phyloP scores from a whole-genome alignment of 2,329 filamentous ascomycete species.

The Fusarium stilboides region DNA sequence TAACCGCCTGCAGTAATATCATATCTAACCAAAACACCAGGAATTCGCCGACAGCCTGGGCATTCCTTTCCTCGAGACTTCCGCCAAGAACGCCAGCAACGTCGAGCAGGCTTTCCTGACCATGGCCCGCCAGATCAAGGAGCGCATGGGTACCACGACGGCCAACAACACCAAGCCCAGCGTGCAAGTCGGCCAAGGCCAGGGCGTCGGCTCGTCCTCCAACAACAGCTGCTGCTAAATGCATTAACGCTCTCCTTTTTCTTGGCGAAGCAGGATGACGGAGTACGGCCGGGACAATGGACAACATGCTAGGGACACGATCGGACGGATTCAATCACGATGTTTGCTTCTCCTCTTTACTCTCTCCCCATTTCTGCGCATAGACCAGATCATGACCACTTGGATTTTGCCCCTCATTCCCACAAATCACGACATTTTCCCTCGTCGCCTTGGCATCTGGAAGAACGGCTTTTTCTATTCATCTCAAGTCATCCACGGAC shows the following conservation, averaged over 20 bases:
- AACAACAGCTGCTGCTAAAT: constrained; percentile 92
- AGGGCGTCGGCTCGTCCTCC: constrained; percentile 90
- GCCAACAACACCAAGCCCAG: constrained; percentile 98
- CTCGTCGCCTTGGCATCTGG: constrained; percentile 40
- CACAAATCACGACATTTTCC: constrained; percentile 32
- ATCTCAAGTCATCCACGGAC: constrained; percentile 30
- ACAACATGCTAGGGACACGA: constrained; percentile 50
- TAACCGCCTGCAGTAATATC: neutral
- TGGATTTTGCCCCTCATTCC: constrained; percentile 51
- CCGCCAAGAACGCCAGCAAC: constrained; percentile 99
- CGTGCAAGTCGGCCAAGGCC: constrained; percentile 94
- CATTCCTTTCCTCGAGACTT: constrained; percentile 99
- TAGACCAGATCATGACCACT: constrained; percentile 56
- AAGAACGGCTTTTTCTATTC: constrained; percentile 28
- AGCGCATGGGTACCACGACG: constrained; percentile 97
- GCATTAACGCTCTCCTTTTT: constrained; percentile 38
- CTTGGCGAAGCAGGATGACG: constrained; percentile 49
- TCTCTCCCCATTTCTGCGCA: constrained; percentile 52
- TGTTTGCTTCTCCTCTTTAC: constrained; percentile 47
- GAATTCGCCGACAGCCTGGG: constrained; percentile 99
- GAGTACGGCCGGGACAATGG: constrained; percentile 48
- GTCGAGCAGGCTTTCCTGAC: constrained; percentile 99
- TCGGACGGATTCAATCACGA: constrained; percentile 52
- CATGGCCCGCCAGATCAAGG: constrained; percentile 99
- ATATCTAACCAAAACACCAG: constrained; percentile 63